Evolutionary conservation across 2,329 filamentous ascomycete species (phyloP).

Genomic region (Beauveria caledonica): DNA sequence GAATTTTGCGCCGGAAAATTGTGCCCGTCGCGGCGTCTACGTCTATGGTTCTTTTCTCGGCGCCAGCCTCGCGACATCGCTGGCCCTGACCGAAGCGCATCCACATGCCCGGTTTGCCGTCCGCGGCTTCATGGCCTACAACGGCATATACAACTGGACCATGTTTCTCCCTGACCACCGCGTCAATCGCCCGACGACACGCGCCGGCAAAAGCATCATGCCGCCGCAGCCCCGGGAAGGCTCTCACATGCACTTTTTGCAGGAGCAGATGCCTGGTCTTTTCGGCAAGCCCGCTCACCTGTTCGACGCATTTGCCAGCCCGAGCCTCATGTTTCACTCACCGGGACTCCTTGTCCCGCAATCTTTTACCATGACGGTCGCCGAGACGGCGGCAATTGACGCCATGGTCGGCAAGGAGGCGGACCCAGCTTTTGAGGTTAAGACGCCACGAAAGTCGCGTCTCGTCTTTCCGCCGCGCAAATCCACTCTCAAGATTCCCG

Average conservation of each 20-base stretch:
- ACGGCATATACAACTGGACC: conserved; percentile 59
- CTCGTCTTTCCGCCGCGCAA: conserved; percentile 40
- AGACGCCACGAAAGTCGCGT: conserved; percentile 31
- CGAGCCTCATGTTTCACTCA: conserved; percentile 50
- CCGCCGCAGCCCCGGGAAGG: conserved; percentile 20
- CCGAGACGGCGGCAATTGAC: conserved; percentile 20
- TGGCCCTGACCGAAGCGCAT: conserved; percentile 49
- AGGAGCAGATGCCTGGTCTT: conserved; percentile 29
- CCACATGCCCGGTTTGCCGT: conserved; percentile 36
- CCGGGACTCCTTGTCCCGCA: conserved; percentile 38
- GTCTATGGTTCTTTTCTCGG: conserved; percentile 52
- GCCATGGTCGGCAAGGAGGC: conserved; percentile 14
- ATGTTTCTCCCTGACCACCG: conserved; percentile 48
- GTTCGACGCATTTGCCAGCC: conserved; percentile 54
- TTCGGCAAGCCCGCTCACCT: conserved; percentile 41
- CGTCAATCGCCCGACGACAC: conserved; percentile 26
- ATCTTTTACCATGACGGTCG: conserved; percentile 31
- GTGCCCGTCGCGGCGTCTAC: conserved; percentile 29
- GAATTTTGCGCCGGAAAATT: conserved; percentile 31
- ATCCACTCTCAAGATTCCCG: conserved; percentile 42
- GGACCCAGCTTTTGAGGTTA: conserved; percentile 12
- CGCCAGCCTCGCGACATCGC: conserved; percentile 46
- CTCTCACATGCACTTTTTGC: conserved; percentile 30
- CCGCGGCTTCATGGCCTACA: conserved; percentile 46
- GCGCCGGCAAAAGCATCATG: conserved; percentile 13